Evolutionary conservation across 148 eudicot genomes (phyloP).

Genomic region (Euryodendron excelsum): DNA sequence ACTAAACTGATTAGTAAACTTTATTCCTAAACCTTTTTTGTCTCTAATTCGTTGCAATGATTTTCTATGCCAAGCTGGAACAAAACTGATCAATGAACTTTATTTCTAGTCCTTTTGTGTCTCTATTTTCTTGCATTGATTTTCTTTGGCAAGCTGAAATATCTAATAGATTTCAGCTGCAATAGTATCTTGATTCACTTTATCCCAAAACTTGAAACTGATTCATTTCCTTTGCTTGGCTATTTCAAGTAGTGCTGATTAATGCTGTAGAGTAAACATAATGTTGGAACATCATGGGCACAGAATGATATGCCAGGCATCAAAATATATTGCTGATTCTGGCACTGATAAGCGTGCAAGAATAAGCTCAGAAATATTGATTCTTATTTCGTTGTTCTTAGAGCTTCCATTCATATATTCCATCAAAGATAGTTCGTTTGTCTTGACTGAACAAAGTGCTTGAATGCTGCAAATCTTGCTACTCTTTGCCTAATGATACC

Average conservation of each 20-base stretch:
- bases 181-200: background rate
- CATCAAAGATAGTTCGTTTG: conserved; percentile 7
- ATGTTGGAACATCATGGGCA: background rate
- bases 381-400: too few relatives aligned
- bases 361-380: too few relatives aligned
- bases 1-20: background rate
- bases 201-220: too few relatives aligned
- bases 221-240: too few relatives aligned
- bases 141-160: background rate
- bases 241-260: too few relatives aligned
- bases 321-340: background rate
- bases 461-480: background rate
- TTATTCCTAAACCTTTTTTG: background rate
- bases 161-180: background rate
- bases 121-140: background rate
- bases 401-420: background rate
- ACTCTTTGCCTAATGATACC: background rate
- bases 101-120: background rate
- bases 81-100: background rate
- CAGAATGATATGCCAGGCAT: background rate
- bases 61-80: background rate
- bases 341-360: too few relatives aligned
- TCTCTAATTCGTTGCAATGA: background rate
- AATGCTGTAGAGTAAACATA: too few relatives aligned
- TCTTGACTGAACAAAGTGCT: background rate